Base-by-base conservation (phyloP, 2,329 filamentous ascomycete genomes). In the Alternaria incomplexa region DNA sequence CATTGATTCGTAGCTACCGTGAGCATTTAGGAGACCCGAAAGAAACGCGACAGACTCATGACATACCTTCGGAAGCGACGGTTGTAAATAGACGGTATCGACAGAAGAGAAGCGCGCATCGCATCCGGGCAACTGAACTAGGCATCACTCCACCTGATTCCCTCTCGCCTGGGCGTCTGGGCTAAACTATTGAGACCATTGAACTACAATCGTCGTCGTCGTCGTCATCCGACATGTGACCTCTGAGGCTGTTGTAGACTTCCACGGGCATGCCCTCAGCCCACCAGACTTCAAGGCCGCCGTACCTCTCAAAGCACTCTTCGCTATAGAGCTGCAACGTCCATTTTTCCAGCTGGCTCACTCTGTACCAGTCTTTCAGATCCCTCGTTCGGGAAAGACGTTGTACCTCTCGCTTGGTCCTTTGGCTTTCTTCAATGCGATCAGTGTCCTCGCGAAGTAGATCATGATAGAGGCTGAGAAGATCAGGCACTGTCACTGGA, bases 311-410 rank as follows among this genome's bases (percentile, higher is more conserved):
- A 46, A 77, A 67, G 22, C 71, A 75, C 61, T 76, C 74, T 6
- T 75, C 74, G 2, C 64, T 68, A 46, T 78, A 77, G 62, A 77
- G 51, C 40, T 70, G 62, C 56, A 78, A n/a, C 23, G 70, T 65
- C 73, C 75, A 77, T 26, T 45, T 65, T 1, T 77, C 64, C 60
- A 73, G 68, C 3, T n/a, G 45, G 9, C 60, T 65, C 46, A 73
- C 11, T 6, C 48, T 30, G 1, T 48, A 48, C 68, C 65, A 73
- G 3, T 44, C 12, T 53, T 61, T 68, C 62, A 66, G 70, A 6
- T 54, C 56, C 4, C 55, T 51, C 11, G 46, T 53, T 1, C 58
- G 55, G 2, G 48, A 40, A 7, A 72, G 46, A 3, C 56, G 53
- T 3, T 25, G 25, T 2, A 73, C 62, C 11, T 68, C 51, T 0